These are phyloP conservation scores for Suillus occidentalis DNA, from an alignment of 768 basidiomycete species.

Conservation along the genomic window DNA sequence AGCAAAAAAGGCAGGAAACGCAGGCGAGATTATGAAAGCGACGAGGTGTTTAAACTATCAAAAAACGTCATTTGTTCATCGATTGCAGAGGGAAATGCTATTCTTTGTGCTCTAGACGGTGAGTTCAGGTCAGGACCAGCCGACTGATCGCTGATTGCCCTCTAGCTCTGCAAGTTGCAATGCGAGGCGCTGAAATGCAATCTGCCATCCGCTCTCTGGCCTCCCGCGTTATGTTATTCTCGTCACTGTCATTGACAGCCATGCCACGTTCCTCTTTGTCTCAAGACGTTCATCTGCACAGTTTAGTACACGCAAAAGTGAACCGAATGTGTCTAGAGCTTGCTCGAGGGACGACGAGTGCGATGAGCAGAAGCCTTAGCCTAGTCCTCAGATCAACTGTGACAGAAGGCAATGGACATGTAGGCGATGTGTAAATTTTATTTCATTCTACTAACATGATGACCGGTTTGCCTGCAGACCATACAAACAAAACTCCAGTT, in stretches of 20 bases:
- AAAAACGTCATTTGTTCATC: slow-evolving; percentile 50
- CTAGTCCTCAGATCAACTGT: slow-evolving; percentile 49
- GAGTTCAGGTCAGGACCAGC: slow-evolving; percentile 16
- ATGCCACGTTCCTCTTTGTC: slow-evolving; percentile 57
- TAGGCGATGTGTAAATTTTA: slow-evolving; percentile 20
- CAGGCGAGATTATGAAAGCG: slow-evolving; percentile 69
- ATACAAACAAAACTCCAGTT: slow-evolving; percentile 16
- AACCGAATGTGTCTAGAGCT: slow-evolving; percentile 49
- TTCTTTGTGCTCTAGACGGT: slow-evolving; percentile 64
- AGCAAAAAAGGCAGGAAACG: slow-evolving; percentile 67
- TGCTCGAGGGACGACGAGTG: slow-evolving; percentile 52
- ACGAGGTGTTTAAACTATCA: slow-evolving; percentile 61
- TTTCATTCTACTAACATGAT: background rate
- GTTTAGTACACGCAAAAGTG: slow-evolving; percentile 44
- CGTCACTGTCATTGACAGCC: slow-evolving; percentile 56
- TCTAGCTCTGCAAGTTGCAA: slow-evolving; percentile 49
- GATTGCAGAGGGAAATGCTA: slow-evolving; percentile 47
- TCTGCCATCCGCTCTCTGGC: slow-evolving; percentile 57
- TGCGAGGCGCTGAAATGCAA: slow-evolving; percentile 52
- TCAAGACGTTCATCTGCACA: slow-evolving; percentile 48
- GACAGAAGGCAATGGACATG: slow-evolving; percentile 27
- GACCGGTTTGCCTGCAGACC: slow-evolving; percentile 16
- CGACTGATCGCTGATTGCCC: background rate
- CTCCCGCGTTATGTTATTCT: slow-evolving; percentile 55
- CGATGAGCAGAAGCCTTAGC: slow-evolving; percentile 60